Evolutionary conservation across 2,329 filamentous ascomycete species (phyloP), one percentile per base, ranked within the genome.

Genomic region (Xylaria sp.): DNA sequence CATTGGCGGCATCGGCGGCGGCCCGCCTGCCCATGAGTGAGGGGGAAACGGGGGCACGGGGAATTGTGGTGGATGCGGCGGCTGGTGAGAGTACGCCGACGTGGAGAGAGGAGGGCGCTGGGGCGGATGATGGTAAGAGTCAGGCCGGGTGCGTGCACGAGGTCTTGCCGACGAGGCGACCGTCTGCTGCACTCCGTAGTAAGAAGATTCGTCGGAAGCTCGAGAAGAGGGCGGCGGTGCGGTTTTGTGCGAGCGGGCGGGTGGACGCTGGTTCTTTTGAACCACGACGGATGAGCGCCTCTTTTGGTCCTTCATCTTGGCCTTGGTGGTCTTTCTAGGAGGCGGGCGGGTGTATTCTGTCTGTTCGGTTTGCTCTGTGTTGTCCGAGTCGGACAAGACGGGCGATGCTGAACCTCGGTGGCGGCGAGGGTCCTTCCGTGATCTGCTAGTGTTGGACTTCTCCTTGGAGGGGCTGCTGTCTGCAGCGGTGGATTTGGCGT

Each of bases 381-480:
- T 52, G 39, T 61, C 51, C 29, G 67, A 66, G 58, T 68, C 65
- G 51, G 54, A 54, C 22, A 55, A 59, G 50, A 60, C 61, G 52
- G 57, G 22, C 52, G 29, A 34, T 7, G 29, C 8, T 48, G 39
- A 76, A 71, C 72, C 71, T 42, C 70, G 67, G 55, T 71, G 74
- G 47, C 69, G 63, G 47, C 69, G 63, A 50, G 69, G 68, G 39
- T 78, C 65, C 56, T 67, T 76, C 56, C 78, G 76, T 40, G 77
- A 72, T 65, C 76, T 79, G 58, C 79, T 69, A 18, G 76, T 82
- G 66, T 83, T 84, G 63, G 81, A 76, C 26, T 74, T 74, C 63
- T 82, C 75, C 58, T 78, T 81, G 46, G 63, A 67, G 46, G 67
- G 65, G 8, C 78, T 76, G 59, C 75, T 76, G 24, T 48, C 56